Evolutionary conservation across 768 basidiomycete genomes (phyloP), one percentile per base, ranked within the genome.

Genomic region (Collybia nuda): DNA sequence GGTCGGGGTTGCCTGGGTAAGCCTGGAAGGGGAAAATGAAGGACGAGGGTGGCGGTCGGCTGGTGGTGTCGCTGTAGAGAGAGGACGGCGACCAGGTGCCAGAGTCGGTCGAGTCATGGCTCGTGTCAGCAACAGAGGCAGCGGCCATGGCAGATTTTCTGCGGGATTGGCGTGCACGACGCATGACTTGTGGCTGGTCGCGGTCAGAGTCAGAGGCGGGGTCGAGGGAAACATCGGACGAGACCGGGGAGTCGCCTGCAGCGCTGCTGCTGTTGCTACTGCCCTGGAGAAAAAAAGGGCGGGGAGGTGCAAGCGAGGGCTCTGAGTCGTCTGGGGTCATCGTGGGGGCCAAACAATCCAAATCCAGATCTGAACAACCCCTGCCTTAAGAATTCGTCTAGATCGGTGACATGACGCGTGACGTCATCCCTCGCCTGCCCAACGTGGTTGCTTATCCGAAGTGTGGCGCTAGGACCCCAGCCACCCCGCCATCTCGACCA

Each of bases 1-100:
- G 81, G 59, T 86, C 86, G 7, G 85, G 81, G 62, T 85, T 87
- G 14, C 85, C 84, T 0, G 79, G 73, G 59, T 87, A 77, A 0
- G 79, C 76, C 60, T 85, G 80, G 72, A 83, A 85, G 12, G 84
- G 84, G 39, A 69, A 75, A 14, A 66, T 44, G 26, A 67, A 73
- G 1, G 70, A 65, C 2, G 70, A 69, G 1, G 72, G 72, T 5
- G 73, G 68, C 2, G 68, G 58, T 9, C 58, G 56, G 17, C 47
- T 15, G 36, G 52, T 21, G 32, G 6, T 11, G 36, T 17, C 37
- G 17, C 9, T 38, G 44, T 40, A 18, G 39, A 23, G 35, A 46
- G 28, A 44, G 19, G 43, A 18, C 7, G 49, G 38, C 4, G 38
- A n/a, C n/a, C n/a, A 36, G 36, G 23, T 38, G 23, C 44, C 50